Base-by-base conservation (phyloP, 495 filamentous ascomycete genomes). In the Penicillium salamii region DNA sequence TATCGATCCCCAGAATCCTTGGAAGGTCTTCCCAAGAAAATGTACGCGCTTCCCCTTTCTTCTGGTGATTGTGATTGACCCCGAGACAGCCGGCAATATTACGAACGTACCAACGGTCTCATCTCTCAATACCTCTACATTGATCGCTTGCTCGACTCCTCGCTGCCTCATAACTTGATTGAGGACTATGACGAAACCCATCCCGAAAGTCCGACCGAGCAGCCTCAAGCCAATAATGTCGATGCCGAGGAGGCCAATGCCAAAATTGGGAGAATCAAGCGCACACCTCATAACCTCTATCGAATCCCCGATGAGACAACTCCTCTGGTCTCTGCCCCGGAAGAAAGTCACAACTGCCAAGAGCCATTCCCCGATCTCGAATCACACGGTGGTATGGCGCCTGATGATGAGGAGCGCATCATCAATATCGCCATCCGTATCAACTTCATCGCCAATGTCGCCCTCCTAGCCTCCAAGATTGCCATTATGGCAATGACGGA, bases 101-200 rank as follows among this genome's bases (percentile, higher is more conserved):
- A 97, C 63, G 84, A 91, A 64, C 80, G 86, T 5, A 90, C 79
- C 57, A 97, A 97, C 63, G 78, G 76, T 44, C 69, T 97, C 8
- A 81, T 97, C 42, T 86, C 90, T 48, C 87, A 90, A 55, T 97
- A 96, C 63, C 76, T 89, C 39, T 96, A 92, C 59, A 95, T 96
- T 54, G 91, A 97, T 66, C 79, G 86, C n/a, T 70, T 97, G 15
- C 78, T 97, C 28, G 90, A 95, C 66, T 95, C 89, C 11, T 91
- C 90, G 6, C 72, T 95, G 5, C 90, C 91, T 1, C 89, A 90
- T 52, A 82, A 87, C 58, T 72, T 97, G 13, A 81, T 97, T 42
- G 88, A 93, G 57, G 91, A 95, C 57, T 97, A 97, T 66, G 46
- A 56, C 7, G 57, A 23, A n/a, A 2, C 17, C 13, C 19, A 7